Conservation (phyloP, 805 yeast genomes). For the Monosporozyma yasuniensis region DNA sequence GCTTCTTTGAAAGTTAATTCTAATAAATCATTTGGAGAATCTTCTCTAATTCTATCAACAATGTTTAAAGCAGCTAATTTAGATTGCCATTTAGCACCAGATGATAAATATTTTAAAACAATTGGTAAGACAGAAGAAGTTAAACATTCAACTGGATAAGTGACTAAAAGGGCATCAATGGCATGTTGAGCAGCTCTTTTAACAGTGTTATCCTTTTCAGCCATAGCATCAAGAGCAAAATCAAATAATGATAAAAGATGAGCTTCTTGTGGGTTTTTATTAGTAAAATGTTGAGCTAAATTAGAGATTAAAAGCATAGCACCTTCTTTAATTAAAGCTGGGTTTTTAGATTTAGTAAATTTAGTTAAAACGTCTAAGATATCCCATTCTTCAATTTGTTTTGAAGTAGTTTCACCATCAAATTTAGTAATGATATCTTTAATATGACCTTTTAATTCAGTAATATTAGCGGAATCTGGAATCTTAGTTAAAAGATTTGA, state of each 20-base stretch:
- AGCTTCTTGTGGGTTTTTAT: conserved; percentile 66
- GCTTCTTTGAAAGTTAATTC: conserved; percentile 72
- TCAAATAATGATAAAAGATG: conserved; percentile 56
- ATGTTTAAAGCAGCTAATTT: conserved; percentile 71
- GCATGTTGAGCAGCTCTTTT: conserved; percentile 80
- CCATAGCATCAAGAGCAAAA: conserved; percentile 57
- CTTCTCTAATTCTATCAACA: conserved; percentile 66
- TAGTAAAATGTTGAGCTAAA: conserved; percentile 54
- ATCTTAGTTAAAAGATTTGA: conserved; percentile 40
- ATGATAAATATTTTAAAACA: conserved; percentile 57
- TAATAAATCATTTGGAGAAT: conserved; percentile 75
- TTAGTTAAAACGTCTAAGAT: conserved; percentile 54
- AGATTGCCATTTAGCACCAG: conserved; percentile 86
- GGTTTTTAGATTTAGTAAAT: conserved; percentile 63
- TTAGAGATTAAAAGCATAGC: conserved; percentile 52
- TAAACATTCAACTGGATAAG: conserved; percentile 69
- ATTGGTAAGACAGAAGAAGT: conserved; percentile 60
- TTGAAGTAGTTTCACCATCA: conserved; percentile 23
- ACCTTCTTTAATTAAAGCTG: conserved; percentile 69
- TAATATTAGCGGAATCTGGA: conserved; percentile 27
- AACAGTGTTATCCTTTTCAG: conserved; percentile 84
- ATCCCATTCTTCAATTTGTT: conserved; percentile 53
- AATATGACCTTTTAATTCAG: conserved; percentile 31
- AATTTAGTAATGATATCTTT: conserved; percentile 41
- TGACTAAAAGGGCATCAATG: conserved; percentile 56